A percentile compares a stretch with the other conserved stretches of the same genome.
These are phyloP conservation scores for Stellera chamaejasme DNA, from an alignment of 345 rosid species.

Conservation along the genomic window DNA sequence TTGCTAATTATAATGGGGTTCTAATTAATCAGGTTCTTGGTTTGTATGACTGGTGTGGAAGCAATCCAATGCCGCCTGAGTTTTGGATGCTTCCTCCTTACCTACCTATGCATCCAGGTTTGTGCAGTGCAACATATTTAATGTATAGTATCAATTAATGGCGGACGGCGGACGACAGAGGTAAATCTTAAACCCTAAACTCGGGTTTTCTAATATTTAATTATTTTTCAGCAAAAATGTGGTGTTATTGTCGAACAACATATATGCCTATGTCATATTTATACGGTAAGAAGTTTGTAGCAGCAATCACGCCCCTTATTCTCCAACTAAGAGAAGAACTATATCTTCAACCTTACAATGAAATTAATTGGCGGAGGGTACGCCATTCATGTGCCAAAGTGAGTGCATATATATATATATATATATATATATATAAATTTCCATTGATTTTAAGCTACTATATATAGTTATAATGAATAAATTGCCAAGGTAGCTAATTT, in stretches of 20 bases:
- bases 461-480: neutral
- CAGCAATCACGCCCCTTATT: slow-evolving; percentile 40
- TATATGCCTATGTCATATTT: slow-evolving; percentile 64
- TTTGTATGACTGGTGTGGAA: slow-evolving; percentile 47
- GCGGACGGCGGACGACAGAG: too few species aligned
- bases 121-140: too few species aligned
- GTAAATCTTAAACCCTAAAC: too few species aligned
- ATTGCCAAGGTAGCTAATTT: neutral
- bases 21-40: slow-evolving; percentile 21
- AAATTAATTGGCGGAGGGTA: slow-evolving; percentile 39
- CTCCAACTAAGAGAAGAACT: slow-evolving; percentile 37
- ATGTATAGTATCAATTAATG: too few species aligned
- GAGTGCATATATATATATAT: neutral
- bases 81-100: slow-evolving; percentile 54
- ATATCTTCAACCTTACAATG: slow-evolving; percentile 33
- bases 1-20: neutral
- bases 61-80: slow-evolving; percentile 67
- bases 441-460: too few species aligned
- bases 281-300: slow-evolving; percentile 47
- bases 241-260: slow-evolving; percentile 46
- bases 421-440: too few species aligned
- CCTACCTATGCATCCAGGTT: slow-evolving; percentile 49
- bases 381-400: slow-evolving; percentile 50
- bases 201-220: neutral
- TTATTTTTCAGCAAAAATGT: slow-evolving; percentile 32